Base-by-base conservation (phyloP, 306 rosid genomes). In the Rosa rugosa region DNA sequence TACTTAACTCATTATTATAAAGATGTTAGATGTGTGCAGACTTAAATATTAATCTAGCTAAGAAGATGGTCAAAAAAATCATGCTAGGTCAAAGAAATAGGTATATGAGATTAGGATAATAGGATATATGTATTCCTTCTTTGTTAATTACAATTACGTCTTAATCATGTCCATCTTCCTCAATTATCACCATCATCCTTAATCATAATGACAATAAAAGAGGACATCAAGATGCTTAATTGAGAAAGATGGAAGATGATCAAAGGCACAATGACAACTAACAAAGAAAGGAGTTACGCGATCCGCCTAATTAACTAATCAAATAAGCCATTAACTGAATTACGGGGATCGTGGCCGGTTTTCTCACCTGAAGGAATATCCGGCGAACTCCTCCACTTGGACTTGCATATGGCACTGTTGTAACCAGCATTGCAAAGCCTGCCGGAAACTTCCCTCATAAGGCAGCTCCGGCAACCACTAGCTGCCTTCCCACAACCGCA, bases 341-440 rank as follows among this genome's bases (percentile, higher is more conserved):
- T 4, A 31, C 60, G 8, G 11, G 11, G 34, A 18, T 17, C 54
- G 36, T 18, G 46, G 63, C 31, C 31, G 63, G 71, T 13, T 22
- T 66, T 11, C 46, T 68, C 76, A 94, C 98, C 98, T 76, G 98
- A 81, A 53, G 94, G 91, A 75, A 92, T 68, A 38, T 79, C 77
- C 8, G 83, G 85, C 14, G 91, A 89, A 16, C 67, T 87, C 72
- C 70, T 89, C 98, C 98, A 94, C 69, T 88, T 92, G 0, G 98
- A 88, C 79, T 86, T 88, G 87, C 98, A 94, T 60, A 94, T 73
- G 75, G 97, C 94, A 75, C 85, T 82, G 44, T 87, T 84, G 77
- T 65, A 88, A 40, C 92, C 93, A 0, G 77, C 82, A 14, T 67
- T 85, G 44, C 86, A 86, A 25, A 94, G 93, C 0, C 83, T 69